Evolutionary conservation across 2,329 filamentous ascomycete genomes (phyloP), one percentile per base, ranked within the genome.

Genomic region (Botrytis hyacinthi): DNA sequence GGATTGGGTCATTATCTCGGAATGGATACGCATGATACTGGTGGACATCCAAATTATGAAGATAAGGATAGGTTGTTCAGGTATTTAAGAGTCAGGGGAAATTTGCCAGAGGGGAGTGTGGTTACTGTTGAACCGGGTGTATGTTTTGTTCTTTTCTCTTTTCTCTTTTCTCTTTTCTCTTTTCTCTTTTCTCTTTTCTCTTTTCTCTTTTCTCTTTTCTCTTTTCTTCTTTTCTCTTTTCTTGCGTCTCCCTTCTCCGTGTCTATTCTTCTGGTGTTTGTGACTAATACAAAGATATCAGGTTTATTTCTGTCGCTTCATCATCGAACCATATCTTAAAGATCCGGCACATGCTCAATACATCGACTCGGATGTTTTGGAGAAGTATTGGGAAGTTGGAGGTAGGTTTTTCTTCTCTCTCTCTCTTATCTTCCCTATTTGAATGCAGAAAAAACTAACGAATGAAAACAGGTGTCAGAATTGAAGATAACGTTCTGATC

Each of bases 41-140:
- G 92, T 75, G 93, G 93, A 35, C 90, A 94, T 81, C 86, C 92
- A 51, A 92, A 95, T 82, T 93, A 93, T 78, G 85, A 86, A 14
- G 96, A 99, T 80, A 85, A 87, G 74, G 95, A 99, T 81, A 85
- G 88, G 51, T 89, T 98, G 87, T 98, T 98, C 84, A 87, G 90
- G 71, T 98, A 98, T 80, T 84, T 99, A 74, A 87, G 96, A 62
- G 91, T 97, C 57, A 86, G 96, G 71, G 91, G 93, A 20, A 87
- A 84, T 35, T 82, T 98, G 66, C 93, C 94, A 0, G 91, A 90
- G 0, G 92, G 92, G 12, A 91, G 91, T 68, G 93, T 99, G 37
- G 91, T 99, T 71, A 99, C 96, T 0, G 95, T 98, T 57, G 96
- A 99, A 85, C 96, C 96, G 20, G 96, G 96, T 66, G 89, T 93